Evolutionary conservation across 257 asterid species (phyloP), one percentile per base, ranked within the genome.

Genomic region (Solanum megistacrolobum): DNA sequence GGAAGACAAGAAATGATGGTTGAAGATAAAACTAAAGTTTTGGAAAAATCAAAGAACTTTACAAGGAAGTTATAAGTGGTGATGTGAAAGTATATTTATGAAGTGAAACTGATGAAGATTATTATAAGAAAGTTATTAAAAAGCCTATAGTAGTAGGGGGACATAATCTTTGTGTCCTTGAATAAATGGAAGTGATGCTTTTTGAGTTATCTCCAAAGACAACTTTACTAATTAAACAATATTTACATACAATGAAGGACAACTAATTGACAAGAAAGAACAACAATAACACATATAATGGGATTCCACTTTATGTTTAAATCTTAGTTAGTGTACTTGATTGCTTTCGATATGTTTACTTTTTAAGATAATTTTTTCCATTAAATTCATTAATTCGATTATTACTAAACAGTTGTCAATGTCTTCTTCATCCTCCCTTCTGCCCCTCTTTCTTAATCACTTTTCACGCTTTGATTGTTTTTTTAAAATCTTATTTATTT

Each of bases 131-230:
- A 68, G 83, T 21, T 36, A 21, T 35, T 20, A 62, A 31, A 78
- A 76, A 86, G 71, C 23, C 31, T 27, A 72, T 60, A 85, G 48
- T 12, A 87, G 84, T 71, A 84, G 88, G 90, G 93, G 88, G 91
- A 88, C 95, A 92, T 91, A 94, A 94, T 94, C 93, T 85, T 43
- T 86, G 89, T 90, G 95, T 91, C 94, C 88, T 92, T 91, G 95
- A 91, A 92, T 35, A 68, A 76, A 89, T 91, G 86, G 35, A 86
- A 88, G 73, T 88, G 88, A 89, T 76, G 86, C 91, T 89, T 92
- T 90, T 85, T 25, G 87, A 18, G 86, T 89, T 88, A 87, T 90
- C 88, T 87, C 86, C 88, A 88, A 91, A 87, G 89, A 89, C 92
- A 90, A 85, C 93, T 91, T 89, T 90, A 91, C 90, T 88, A 29